Evolutionary conservation across 2,329 filamentous ascomycete genomes (phyloP).

Genomic region (Apiospora aurea): DNA sequence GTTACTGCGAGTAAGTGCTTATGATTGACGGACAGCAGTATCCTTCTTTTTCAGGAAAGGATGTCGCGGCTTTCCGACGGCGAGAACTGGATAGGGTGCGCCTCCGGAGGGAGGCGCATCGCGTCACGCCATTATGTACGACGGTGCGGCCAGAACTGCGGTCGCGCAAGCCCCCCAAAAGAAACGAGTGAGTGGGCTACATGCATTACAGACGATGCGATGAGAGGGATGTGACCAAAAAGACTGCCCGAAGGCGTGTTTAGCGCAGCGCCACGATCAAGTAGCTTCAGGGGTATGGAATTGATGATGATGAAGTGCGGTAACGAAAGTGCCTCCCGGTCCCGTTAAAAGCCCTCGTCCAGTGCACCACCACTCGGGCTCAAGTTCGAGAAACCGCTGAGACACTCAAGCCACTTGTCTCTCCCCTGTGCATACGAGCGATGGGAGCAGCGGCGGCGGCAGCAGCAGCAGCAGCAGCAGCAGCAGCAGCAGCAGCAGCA

Average conservation of each 20-base stretch:
- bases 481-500: neutral
- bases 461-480: neutral
- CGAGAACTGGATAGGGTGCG: conserved; percentile 2
- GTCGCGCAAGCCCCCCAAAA: neutral
- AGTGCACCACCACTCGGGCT: neutral
- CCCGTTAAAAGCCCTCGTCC: neutral
- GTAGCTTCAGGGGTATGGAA: conserved; percentile 19
- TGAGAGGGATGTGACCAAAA: conserved; percentile 16
- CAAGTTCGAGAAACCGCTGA: neutral
- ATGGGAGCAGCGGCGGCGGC: conserved; percentile 4
- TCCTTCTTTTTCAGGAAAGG: conserved; percentile 4
- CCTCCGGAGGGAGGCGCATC: neutral
- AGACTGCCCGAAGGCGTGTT: conserved; percentile 3
- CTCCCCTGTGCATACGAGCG: neutral
- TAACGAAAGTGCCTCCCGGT: neutral
- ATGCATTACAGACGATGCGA: conserved; percentile 4
- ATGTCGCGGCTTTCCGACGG: conserved; percentile 10
- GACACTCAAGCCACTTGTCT: conserved; percentile 22
- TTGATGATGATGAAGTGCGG: neutral
- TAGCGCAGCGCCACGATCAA: conserved; percentile 12
- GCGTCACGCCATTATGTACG: conserved; percentile 1
- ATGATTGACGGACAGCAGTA: neutral
- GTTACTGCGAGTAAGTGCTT: neutral
- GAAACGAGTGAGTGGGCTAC: neutral
- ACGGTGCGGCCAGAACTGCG: conserved; percentile 14